Conservation (phyloP, 2,329 filamentous ascomycete genomes). For the Colletotrichum siamense region DNA sequence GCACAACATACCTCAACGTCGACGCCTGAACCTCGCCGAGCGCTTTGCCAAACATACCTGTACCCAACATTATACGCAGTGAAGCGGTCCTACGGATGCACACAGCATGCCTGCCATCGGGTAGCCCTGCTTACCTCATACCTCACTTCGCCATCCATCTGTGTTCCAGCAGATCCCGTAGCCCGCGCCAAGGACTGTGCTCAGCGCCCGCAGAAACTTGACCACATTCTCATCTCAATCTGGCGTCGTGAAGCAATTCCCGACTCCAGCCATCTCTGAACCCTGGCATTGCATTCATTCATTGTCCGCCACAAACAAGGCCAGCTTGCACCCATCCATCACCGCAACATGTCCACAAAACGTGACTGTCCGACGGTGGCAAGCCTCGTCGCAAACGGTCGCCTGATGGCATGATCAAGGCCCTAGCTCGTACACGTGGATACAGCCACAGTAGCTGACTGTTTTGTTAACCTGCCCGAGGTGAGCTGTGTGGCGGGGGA, state of each 20-base stretch:
- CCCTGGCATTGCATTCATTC: not conserved
- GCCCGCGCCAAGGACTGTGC: not conserved
- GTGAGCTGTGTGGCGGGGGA: not conserved
- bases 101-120: not conserved
- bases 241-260: not conserved
- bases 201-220: not conserved
- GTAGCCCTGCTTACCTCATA: not conserved
- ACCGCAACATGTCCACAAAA: not conserved
- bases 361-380: not conserved
- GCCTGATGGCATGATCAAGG: not conserved
- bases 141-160: not conserved
- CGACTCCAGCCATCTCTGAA: not conserved
- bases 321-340: not conserved
- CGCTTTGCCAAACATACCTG: not conserved
- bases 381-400: conserved; percentile 17
- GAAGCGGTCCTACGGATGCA: not conserved
- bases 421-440: not conserved
- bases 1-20: not conserved
- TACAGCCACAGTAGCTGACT: not conserved
- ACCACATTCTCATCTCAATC: not conserved
- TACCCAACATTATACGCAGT: not conserved
- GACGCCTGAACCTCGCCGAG: not conserved
- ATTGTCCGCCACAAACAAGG: not conserved
- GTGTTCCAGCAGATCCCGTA: not conserved
- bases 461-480: not conserved